Conservation (phyloP, 257 asterid genomes). For the Galeopsis tetrahit region DNA sequence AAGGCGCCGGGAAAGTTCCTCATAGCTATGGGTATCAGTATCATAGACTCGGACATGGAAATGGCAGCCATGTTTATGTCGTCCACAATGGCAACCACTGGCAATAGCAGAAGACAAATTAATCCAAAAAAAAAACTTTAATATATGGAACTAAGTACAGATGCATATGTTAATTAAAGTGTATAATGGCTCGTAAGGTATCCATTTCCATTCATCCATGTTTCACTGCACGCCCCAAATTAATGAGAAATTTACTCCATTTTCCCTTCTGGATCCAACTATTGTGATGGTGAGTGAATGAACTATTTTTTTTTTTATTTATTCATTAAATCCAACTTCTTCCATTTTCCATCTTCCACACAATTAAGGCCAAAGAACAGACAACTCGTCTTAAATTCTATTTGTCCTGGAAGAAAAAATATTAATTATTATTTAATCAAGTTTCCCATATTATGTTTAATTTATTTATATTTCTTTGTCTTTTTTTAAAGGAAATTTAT, state of each 20-base stretch:
- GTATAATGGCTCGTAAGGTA: slow-evolving; percentile 51
- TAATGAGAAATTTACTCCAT: slow-evolving; percentile 43
- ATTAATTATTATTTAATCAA: neutral
- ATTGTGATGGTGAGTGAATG: slow-evolving; percentile 40
- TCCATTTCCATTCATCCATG: slow-evolving; percentile 45
- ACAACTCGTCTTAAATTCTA: neutral
- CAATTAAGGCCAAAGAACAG: neutral
- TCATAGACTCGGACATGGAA: slow-evolving; percentile 45
- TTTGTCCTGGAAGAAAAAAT: neutral
- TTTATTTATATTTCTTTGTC: neutral
- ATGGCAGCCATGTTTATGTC: slow-evolving; percentile 45
- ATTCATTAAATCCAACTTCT: slow-evolving; percentile 1
- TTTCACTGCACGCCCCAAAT: slow-evolving; percentile 31
- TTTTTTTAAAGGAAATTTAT: neutral
- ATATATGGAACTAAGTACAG: slow-evolving; percentile 18
- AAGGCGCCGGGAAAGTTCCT: slow-evolving; percentile 56
- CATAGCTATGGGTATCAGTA: slow-evolving; percentile 42
- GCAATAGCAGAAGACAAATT: slow-evolving; percentile 47
- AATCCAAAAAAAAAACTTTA: neutral
- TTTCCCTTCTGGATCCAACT: slow-evolving; percentile 39
- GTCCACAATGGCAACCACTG: slow-evolving; percentile 61
- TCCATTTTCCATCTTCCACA: slow-evolving; percentile 13
- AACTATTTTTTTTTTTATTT: neutral
- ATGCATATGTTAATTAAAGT: slow-evolving; percentile 42
- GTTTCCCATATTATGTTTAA: neutral